Evolutionary conservation across 495 filamentous ascomycete species (phyloP).

Genomic region (Melanomma pulvis-pyrius): DNA sequence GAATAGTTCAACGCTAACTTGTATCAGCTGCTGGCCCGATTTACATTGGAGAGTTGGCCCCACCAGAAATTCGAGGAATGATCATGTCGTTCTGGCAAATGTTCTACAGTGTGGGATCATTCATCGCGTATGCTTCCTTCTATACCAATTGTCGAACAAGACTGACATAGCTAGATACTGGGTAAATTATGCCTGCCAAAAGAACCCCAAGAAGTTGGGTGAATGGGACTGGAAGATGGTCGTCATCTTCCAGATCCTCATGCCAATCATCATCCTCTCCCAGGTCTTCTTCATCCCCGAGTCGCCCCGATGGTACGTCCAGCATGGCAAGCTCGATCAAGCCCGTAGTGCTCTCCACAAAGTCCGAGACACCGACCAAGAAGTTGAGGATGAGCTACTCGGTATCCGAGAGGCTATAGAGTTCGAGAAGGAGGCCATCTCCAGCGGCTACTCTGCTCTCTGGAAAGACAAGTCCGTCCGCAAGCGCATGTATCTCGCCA

Average conservation of each 20-base stretch:
- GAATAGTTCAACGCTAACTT: background rate
- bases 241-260: slow-evolving; percentile 64
- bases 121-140: slow-evolving; percentile 55
- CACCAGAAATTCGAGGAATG: slow-evolving; percentile 61
- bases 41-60: slow-evolving; percentile 65
- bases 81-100: slow-evolving; percentile 73
- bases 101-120: slow-evolving; percentile 66
- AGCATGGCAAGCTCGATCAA: slow-evolving; percentile 57
- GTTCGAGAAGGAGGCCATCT: slow-evolving; percentile 65
- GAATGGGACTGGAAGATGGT: slow-evolving; percentile 64
- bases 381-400: slow-evolving; percentile 61
- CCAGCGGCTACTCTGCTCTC: slow-evolving; percentile 57
- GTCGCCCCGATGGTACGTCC: slow-evolving; percentile 62
- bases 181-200: slow-evolving; percentile 60
- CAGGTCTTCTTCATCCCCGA: slow-evolving; percentile 61
- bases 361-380: slow-evolving; percentile 60
- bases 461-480: slow-evolving; percentile 65
- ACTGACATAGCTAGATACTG: slow-evolving; percentile 20
- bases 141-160: background rate
- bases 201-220: slow-evolving; percentile 54
- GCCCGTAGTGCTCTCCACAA: slow-evolving; percentile 53
- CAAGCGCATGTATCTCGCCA: slow-evolving; percentile 58
- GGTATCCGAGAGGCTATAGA: slow-evolving; percentile 62
- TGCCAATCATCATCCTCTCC: slow-evolving; percentile 56
- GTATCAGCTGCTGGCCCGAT: slow-evolving; percentile 57